A percentile compares a stretch with the other conserved stretches of the same genome.
These are phyloP conservation scores for Pleurotus pulmonarius DNA, from an alignment of 768 basidiomycete genomes.

Conservation along the genomic window DNA sequence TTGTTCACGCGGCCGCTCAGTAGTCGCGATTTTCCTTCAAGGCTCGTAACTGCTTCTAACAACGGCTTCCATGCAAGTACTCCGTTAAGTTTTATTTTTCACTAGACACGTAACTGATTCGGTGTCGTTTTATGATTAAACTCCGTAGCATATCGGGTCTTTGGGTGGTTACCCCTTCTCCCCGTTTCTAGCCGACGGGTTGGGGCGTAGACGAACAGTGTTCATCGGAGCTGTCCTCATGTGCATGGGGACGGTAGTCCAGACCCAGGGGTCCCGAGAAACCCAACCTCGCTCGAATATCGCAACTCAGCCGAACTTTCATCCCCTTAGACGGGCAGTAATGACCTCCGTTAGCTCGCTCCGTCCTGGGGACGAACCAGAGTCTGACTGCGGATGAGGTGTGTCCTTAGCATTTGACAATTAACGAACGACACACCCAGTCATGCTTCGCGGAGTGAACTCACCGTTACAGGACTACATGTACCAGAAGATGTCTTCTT, in stretches of 20 bases:
- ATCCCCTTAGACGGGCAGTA: too few species aligned
- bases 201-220: not conserved
- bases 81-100: not conserved
- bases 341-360: too few species aligned
- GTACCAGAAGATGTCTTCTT: too few species aligned
- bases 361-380: too few species aligned
- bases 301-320: too few species aligned
- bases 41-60: constrained; percentile 38
- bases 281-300: too few species aligned
- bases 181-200: not conserved
- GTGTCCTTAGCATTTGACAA: too few species aligned
- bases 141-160: not conserved
- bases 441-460: too few species aligned
- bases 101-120: not conserved
- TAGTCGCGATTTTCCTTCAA: not conserved
- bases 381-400: too few species aligned
- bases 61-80: constrained; percentile 27
- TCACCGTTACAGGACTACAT: too few species aligned
- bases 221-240: constrained; percentile 27
- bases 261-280: constrained; percentile 12
- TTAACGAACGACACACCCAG: too few species aligned
- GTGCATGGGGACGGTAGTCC: constrained; percentile 26
- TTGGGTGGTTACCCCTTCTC: not conserved
- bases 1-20: not conserved
- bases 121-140: not conserved